Percentiles rank a stretch among this genome's conserved stretches.
Evolutionary conservation across 768 basidiomycete genomes (phyloP).

Genomic region (Boletus pseudopeckii): DNA sequence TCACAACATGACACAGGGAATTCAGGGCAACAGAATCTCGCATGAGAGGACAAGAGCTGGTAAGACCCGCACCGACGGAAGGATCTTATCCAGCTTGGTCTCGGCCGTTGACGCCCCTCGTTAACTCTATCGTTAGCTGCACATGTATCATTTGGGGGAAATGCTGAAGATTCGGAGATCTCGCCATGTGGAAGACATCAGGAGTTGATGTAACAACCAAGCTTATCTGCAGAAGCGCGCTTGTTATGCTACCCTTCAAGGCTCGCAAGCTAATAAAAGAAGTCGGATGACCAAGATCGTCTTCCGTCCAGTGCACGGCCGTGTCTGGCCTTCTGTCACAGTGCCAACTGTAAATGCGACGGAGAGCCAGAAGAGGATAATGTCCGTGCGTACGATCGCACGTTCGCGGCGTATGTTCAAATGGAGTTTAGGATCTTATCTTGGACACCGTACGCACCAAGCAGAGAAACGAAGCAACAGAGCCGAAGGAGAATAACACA

Average conservation of each 20-base stretch:
- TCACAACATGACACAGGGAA: not conserved
- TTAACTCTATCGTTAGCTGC: not conserved
- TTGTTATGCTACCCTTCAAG: not conserved
- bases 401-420: not conserved
- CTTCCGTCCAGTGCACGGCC: not conserved
- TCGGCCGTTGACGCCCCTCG: not conserved
- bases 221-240: not conserved
- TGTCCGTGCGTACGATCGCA: not conserved
- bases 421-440: not conserved
- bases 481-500: not conserved
- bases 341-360: not conserved
- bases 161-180: not conserved
- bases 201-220: not conserved
- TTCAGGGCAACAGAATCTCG: not conserved
- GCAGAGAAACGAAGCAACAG: not conserved
- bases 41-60: not conserved
- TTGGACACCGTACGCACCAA: not conserved
- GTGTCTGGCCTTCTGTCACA: not conserved
- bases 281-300: not conserved
- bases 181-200: not conserved
- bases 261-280: too few relatives aligned
- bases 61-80: conserved; percentile 11
- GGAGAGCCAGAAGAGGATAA: not conserved
- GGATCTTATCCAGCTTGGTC: conserved; percentile 15
- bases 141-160: not conserved